These are phyloP conservation scores for Cladochytrium tenue DNA, from an alignment of 371 early-diverging fungal genomes.

Conservation along the genomic window DNA sequence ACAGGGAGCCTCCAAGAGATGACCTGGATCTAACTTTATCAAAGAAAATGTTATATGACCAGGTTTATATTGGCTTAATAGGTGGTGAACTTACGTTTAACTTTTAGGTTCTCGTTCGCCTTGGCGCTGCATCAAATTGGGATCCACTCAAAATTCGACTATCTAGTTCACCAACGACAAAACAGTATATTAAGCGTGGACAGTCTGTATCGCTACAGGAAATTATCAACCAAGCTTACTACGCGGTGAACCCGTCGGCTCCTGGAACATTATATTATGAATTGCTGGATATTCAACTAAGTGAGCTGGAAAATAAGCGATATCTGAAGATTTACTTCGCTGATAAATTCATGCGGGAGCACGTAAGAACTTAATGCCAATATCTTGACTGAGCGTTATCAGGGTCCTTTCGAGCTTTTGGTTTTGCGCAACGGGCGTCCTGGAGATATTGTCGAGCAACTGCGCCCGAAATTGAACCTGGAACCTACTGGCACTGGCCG, in stretches of 20 bases:
- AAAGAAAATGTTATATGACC: conserved; percentile 66
- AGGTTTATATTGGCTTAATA: conserved; percentile 24
- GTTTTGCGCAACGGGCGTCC: conserved; percentile 23
- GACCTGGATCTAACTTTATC: conserved; percentile 55
- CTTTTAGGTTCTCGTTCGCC: conserved; percentile 38
- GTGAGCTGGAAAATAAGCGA: conserved; percentile 81
- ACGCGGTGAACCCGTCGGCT: neutral
- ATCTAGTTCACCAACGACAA: conserved; percentile 30
- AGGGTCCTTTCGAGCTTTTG: conserved; percentile 34
- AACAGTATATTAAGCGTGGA: conserved; percentile 45
- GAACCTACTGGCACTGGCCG: conserved; percentile 25
- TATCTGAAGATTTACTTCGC: conserved; percentile 37
- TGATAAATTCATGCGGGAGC: conserved; percentile 34
- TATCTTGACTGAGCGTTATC: neutral
- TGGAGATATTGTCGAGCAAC: conserved; percentile 2
- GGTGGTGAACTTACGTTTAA: neutral
- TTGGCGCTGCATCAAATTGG: conserved; percentile 58
- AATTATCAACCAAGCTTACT: conserved; percentile 51
- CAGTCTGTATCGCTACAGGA: conserved; percentile 56
- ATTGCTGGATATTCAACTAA: conserved; percentile 72
- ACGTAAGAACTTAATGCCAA: conserved; percentile 12
- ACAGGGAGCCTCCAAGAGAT: conserved; percentile 15
- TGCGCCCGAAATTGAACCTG: neutral
- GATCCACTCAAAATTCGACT: conserved; percentile 71
- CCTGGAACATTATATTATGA: conserved; percentile 68